Conservation (phyloP, 2,329 filamentous ascomycete species). For the Colletotrichum orchidophilum region DNA sequence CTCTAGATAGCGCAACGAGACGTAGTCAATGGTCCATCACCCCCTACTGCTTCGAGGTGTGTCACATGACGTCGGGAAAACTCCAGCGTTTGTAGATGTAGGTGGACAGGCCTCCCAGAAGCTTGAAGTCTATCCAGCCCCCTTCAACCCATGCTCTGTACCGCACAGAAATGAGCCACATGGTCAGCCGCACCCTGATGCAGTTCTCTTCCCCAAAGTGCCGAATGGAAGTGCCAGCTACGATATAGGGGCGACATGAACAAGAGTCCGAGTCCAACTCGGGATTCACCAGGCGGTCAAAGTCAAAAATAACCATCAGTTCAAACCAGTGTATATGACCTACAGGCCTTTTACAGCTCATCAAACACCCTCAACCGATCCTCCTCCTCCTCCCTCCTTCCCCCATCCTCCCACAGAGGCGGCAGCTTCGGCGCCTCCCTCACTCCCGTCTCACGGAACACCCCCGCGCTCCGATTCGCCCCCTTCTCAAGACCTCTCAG, state of each 20-base stretch:
- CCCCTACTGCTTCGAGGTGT: too few species aligned
- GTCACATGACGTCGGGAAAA: too few species aligned
- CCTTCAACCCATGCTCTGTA: too few species aligned
- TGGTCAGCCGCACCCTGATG: too few species aligned
- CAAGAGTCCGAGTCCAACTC: too few species aligned
- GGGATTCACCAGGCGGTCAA: too few species aligned
- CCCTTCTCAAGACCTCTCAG: constrained; percentile 5
- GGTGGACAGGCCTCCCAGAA: too few species aligned
- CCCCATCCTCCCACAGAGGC: constrained; percentile 38
- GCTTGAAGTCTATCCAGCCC: too few species aligned
- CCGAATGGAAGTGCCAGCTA: not conserved
- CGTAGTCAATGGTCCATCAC: too few species aligned
- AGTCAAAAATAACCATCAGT: not conserved
- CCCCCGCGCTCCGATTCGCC: constrained; percentile 3
- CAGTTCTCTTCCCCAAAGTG: not conserved
- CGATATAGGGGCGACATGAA: not conserved
- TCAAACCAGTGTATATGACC: not conserved
- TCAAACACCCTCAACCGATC: constrained; percentile 56
- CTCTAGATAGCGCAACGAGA: too few species aligned
- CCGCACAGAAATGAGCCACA: too few species aligned
- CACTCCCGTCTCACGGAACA: not conserved
- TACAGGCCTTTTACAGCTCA: constrained; percentile 50
- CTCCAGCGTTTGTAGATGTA: too few species aligned
- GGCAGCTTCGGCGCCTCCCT: constrained; percentile 30
- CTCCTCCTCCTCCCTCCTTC: constrained; percentile 39